Evolutionary conservation across 495 filamentous ascomycete genomes (phyloP).

Genomic region (Hyaloscypha variabilis): DNA sequence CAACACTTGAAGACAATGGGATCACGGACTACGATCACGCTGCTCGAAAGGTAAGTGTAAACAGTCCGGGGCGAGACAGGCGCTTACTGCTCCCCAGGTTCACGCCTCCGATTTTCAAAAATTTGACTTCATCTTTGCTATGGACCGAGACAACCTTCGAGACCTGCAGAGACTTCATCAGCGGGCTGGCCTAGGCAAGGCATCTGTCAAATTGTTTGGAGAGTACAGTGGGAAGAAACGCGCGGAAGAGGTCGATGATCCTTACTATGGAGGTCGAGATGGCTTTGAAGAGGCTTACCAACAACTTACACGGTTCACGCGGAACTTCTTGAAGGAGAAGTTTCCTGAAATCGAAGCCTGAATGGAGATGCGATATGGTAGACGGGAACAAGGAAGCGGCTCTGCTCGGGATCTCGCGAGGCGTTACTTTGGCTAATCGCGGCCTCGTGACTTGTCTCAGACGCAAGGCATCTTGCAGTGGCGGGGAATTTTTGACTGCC

Average conservation of each 20-base stretch:
- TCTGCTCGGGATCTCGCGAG: neutral
- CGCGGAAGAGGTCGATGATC: constrained; percentile 81
- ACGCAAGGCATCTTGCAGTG: constrained; percentile 2
- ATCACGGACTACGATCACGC: constrained; percentile 76
- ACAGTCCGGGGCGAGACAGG: neutral
- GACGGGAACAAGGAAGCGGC: neutral
- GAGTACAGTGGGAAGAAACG: constrained; percentile 69
- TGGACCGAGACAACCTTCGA: constrained; percentile 79
- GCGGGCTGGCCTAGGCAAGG: constrained; percentile 52
- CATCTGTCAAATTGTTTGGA: constrained; percentile 79
- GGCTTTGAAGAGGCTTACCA: constrained; percentile 87
- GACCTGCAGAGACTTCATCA: constrained; percentile 66
- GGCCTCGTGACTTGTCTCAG: constrained; percentile 5
- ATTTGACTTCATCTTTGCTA: constrained; percentile 93
- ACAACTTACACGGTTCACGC: constrained; percentile 79
- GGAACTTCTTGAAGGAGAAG: constrained; percentile 50
- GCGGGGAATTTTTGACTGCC: neutral
- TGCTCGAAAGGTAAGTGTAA: constrained; percentile 67
- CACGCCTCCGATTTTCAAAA: constrained; percentile 69
- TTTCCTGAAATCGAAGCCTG: constrained; percentile 36
- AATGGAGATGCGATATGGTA: neutral
- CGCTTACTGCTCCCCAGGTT: constrained; percentile 19
- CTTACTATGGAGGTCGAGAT: constrained; percentile 84
- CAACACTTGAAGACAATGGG: constrained; percentile 71
- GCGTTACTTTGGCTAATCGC: neutral